Evolutionary conservation across 2,329 filamentous ascomycete genomes (phyloP).

Genomic region (Colletotrichum sp.): DNA sequence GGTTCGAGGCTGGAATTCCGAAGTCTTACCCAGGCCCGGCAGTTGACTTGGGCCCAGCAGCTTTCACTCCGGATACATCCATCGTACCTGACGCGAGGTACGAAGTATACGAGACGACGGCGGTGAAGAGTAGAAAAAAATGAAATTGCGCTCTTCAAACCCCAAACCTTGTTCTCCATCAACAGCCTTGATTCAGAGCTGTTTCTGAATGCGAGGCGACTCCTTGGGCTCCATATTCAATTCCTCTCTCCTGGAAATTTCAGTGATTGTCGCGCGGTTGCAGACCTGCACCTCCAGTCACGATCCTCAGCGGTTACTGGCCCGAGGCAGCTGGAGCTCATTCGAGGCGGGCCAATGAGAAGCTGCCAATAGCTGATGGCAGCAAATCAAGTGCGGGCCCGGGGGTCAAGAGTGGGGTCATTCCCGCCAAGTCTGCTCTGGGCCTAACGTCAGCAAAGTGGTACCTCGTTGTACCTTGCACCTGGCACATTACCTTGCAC

Average conservation of each 20-base stretch:
- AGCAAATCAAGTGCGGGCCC: constrained; percentile 14
- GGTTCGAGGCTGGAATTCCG: background rate
- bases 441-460: constrained; percentile 9
- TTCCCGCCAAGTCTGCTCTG: constrained; percentile 1
- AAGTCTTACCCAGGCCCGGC: background rate
- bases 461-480: background rate
- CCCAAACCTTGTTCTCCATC: background rate
- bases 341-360: background rate
- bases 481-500: background rate
- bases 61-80: background rate
- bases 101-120: background rate
- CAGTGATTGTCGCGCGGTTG: constrained; percentile 19
- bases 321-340: constrained; percentile 3
- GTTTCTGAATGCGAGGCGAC: background rate
- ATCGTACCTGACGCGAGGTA: background rate
- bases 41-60: background rate
- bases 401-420: background rate
- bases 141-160: background rate
- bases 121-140: background rate
- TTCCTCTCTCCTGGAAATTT: background rate
- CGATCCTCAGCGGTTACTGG: constrained; percentile 18
- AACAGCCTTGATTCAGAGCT: background rate
- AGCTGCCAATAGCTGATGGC: background rate
- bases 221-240: background rate
- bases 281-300: constrained; percentile 19